Evolutionary conservation across 306 rosid species (phyloP).

Genomic region (Vachellia pachyceras): DNA sequence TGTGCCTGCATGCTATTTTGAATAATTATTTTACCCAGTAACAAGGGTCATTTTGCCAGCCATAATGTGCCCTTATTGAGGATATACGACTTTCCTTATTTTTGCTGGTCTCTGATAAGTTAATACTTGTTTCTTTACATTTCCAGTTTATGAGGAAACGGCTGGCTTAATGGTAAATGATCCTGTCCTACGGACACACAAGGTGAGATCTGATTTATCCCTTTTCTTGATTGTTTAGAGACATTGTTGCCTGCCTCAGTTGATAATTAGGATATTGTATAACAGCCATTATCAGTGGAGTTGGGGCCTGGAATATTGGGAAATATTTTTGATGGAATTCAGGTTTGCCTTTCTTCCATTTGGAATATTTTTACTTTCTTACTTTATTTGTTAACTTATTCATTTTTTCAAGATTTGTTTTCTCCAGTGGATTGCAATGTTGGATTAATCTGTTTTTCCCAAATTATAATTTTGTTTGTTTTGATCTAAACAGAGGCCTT

Average conservation of each 20-base stretch:
- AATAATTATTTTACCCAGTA: not conserved
- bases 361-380: not conserved
- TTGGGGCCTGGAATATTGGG: conserved; percentile 87
- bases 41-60: not conserved
- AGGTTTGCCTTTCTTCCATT: conserved; percentile 51
- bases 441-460: not conserved
- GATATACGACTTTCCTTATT: not conserved
- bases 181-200: conserved; percentile 79
- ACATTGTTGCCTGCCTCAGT: conserved; percentile 9
- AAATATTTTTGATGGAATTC: conserved; percentile 83
- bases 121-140: conserved; percentile 5
- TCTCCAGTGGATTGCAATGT: not conserved
- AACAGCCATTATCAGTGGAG: conserved; percentile 83
- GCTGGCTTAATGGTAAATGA: conserved; percentile 84
- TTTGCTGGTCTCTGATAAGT: not conserved
- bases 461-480: not conserved
- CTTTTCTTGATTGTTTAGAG: conserved; percentile 11
- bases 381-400: not conserved
- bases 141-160: conserved; percentile 80
- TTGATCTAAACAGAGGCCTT: conserved; percentile 62
- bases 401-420: not conserved
- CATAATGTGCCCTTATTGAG: not conserved
- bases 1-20: not conserved
- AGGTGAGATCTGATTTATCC: conserved; percentile 46
- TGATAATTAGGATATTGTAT: conserved; percentile 20